Evolutionary conservation across 2,329 filamentous ascomycete species (phyloP).

Genomic region (Fusarium napiforme): DNA sequence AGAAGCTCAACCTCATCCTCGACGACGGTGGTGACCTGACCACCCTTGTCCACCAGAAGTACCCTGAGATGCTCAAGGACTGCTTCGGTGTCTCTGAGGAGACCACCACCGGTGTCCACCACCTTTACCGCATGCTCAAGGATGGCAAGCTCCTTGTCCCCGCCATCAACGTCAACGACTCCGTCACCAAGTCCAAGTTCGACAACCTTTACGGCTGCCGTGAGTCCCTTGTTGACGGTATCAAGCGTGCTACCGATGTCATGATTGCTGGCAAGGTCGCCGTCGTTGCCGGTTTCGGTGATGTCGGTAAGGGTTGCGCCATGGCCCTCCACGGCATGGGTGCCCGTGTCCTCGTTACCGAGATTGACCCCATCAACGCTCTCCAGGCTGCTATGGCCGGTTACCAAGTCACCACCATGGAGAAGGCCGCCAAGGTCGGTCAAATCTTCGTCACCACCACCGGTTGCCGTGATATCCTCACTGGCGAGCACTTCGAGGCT

Average conservation of each 20-base stretch:
- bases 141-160: conserved; percentile 88
- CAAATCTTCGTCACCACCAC: conserved; percentile 99
- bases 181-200: conserved; percentile 99
- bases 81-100: conserved; percentile 99
- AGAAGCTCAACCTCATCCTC: conserved; percentile 98
- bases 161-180: conserved; percentile 99
- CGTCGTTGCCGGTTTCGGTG: conserved; percentile 97
- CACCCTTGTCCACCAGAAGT: conserved; percentile 95
- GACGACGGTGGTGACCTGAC: conserved; percentile 98
- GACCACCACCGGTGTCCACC: conserved; percentile 99
- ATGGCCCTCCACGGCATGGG: conserved; percentile 97
- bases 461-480: conserved; percentile 97
- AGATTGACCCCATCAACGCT: conserved; percentile 99
- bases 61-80: conserved; percentile 97
- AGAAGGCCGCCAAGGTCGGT: conserved; percentile 86
- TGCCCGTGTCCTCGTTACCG: conserved; percentile 94
- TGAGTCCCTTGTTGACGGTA: conserved; percentile 98
- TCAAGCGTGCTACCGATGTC: conserved; percentile 99
- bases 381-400: conserved; percentile 98
- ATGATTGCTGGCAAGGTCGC: conserved; percentile 99
- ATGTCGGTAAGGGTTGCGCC: conserved; percentile 98
- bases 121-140: conserved; percentile 98
- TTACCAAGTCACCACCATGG: conserved; percentile 97
- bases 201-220: conserved; percentile 99
- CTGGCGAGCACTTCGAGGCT: conserved; percentile 88